Conservation (phyloP, 345 rosid species). For the Populus tremula region DNA sequence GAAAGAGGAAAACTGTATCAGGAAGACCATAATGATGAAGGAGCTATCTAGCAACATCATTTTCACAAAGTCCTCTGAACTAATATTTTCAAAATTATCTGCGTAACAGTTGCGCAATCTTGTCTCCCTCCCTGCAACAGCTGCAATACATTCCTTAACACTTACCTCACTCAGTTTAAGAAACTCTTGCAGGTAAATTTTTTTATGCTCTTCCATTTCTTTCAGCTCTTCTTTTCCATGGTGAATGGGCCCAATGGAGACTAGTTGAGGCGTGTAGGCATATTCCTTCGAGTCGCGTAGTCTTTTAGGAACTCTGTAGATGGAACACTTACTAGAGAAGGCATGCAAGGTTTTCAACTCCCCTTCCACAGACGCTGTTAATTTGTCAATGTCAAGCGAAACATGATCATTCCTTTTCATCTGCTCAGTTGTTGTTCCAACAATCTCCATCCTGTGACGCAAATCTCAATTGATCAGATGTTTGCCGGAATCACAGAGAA, state of each 20-base stretch:
- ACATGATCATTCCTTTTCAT: background rate
- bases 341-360: background rate
- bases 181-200: background rate
- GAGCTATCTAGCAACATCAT: slow-evolving; percentile 6
- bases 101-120: background rate
- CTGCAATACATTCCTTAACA: background rate
- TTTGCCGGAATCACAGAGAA: no score
- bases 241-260: slow-evolving; percentile 20
- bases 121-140: background rate
- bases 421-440: no score
- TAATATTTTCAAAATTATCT: background rate
- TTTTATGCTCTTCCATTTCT: slow-evolving; percentile 19
- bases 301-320: slow-evolving; percentile 20
- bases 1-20: no score
- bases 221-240: slow-evolving; percentile 4
- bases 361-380: background rate
- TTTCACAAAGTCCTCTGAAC: slow-evolving; percentile 5
- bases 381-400: background rate
- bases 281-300: background rate
- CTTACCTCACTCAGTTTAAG: background rate
- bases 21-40: background rate
- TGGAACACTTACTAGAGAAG: slow-evolving; percentile 1
- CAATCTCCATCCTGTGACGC: no score
- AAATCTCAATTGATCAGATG: no score
- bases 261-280: slow-evolving; percentile 12